Base-by-base conservation (phyloP, 495 filamentous ascomycete genomes). In the Talaromyces ruber region DNA sequence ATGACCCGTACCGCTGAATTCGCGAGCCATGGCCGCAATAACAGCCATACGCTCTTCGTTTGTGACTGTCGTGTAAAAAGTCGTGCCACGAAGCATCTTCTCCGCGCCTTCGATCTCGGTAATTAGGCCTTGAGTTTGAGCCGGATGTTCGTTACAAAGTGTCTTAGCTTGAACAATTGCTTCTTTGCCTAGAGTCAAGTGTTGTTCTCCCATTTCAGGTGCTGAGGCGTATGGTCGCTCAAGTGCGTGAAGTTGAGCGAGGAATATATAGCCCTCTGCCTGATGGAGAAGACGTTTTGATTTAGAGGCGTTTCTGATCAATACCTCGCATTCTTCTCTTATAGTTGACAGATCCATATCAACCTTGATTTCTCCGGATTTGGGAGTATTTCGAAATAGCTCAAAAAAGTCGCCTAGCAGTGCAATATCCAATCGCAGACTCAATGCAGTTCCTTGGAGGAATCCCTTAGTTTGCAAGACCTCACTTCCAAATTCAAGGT, bases 1-100 rank as follows among this genome's bases (percentile, higher is more conserved):
- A 68, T 88, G 85, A 0, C 86, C 85, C 5, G 79, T 86, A 2
- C 80, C 77, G 1, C 37, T 62, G 30, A 86, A 85, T 58, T 79
- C 78, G 0, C 55, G 61, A 5, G 74, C 62, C 83, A 86, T 86
- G 5, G 79, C 82, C 1, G 66, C 39, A 18, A 82, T 76, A 11
- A 86, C 71, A 47, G 73, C 75, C 25, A 72, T 67, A 29, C 76
- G 74, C 63, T 83, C 77, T 26, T 73, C 71, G 58, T 73, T 80
- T n/a, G 71, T 79, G 24, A 83, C 74, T 14, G 71, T 59, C 12
- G 66, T 66, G 67, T 81, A 79, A 65, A 81, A 79, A 11, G 68
- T 74, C 29, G 67, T 57, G 18, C 66, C 56, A 22, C n/a, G 18
- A 30, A 81, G 60, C 63, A 80, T 73, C 22, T 67, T 68, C 54